These are phyloP conservation scores for Paraglomus brasilianum DNA, from an alignment of 192 early-diverging fungal genomes.

Conservation along the genomic window DNA sequence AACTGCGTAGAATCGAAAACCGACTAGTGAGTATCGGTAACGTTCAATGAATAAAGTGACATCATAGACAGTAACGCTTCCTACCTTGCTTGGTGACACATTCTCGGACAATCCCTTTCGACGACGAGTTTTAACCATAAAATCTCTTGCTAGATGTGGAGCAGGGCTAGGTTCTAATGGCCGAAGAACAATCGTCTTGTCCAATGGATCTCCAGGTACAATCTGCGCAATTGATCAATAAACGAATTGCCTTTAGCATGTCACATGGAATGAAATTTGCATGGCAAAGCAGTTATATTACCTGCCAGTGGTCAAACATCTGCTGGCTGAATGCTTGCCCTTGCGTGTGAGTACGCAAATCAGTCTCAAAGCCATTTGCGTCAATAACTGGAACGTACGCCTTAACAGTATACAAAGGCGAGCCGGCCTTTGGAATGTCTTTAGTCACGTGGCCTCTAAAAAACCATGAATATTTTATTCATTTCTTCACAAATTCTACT, in stretches of 20 bases:
- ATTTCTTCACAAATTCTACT: not conserved
- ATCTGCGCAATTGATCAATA: conserved; percentile 34
- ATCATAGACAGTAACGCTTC: not conserved
- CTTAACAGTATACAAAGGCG: conserved; percentile 90
- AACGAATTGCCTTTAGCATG: not conserved
- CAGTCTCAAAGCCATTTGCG: conserved; percentile 94
- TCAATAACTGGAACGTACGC: conserved; percentile 96
- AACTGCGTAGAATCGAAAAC: conserved; percentile 11
- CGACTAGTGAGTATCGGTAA: not conserved
- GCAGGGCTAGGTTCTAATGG: conserved; percentile 89
- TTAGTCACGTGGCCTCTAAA: conserved; percentile 91
- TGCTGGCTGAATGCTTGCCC: conserved; percentile 98
- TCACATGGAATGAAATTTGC: not conserved
- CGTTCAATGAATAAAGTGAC: not conserved
- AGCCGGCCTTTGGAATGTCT: conserved; percentile 92
- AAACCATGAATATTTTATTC: conserved; percentile 16
- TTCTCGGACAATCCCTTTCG: conserved; percentile 86
- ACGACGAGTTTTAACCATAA: conserved; percentile 98
- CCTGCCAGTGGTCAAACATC: conserved; percentile 97
- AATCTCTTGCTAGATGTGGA: conserved; percentile 92
- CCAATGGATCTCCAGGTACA: conserved; percentile 96
- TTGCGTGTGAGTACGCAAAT: conserved; percentile 92
- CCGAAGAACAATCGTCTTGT: conserved; percentile 78
- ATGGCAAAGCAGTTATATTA: conserved; percentile 3
- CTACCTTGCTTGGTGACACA: conserved; percentile 77